phyloP scores from a whole-genome alignment of 2,329 filamentous ascomycete species.

The Celoporthe dispersa region DNA sequence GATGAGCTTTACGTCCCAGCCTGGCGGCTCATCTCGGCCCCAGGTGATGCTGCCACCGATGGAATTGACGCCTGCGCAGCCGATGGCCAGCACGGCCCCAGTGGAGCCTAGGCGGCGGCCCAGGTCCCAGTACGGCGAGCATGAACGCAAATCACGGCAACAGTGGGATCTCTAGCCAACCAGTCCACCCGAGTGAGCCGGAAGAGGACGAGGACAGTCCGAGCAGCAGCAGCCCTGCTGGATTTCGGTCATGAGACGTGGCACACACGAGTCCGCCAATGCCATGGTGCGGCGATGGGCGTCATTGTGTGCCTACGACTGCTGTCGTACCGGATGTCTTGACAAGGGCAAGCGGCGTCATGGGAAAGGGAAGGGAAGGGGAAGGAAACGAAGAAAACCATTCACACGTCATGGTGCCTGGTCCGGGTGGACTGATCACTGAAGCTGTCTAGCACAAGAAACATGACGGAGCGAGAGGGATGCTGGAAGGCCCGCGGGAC shows the following conservation, averaged over 20 bases:
- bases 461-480: background rate
- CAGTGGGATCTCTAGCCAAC: background rate
- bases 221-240: slow-evolving; percentile 27
- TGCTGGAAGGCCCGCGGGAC: background rate
- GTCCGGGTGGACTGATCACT: background rate
- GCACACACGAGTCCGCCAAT: background rate
- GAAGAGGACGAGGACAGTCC: slow-evolving; percentile 18
- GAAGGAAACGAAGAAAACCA: no score
- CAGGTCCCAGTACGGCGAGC: slow-evolving; percentile 15
- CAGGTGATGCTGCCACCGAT: slow-evolving; percentile 24
- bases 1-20: background rate
- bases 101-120: slow-evolving; percentile 9
- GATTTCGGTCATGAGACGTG: background rate
- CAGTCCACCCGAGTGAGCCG: background rate
- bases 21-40: background rate
- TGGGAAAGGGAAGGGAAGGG: no score
- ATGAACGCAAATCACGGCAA: slow-evolving; percentile 4
- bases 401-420: background rate
- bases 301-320: background rate
- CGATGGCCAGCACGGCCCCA: slow-evolving; percentile 24
- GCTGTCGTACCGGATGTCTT: background rate
- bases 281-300: background rate
- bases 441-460: background rate
- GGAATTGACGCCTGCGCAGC: slow-evolving; percentile 22
- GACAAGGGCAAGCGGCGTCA: no score